phyloP scores from a whole-genome alignment of 139 green algal genomes.

The Closterium sp. region DNA sequence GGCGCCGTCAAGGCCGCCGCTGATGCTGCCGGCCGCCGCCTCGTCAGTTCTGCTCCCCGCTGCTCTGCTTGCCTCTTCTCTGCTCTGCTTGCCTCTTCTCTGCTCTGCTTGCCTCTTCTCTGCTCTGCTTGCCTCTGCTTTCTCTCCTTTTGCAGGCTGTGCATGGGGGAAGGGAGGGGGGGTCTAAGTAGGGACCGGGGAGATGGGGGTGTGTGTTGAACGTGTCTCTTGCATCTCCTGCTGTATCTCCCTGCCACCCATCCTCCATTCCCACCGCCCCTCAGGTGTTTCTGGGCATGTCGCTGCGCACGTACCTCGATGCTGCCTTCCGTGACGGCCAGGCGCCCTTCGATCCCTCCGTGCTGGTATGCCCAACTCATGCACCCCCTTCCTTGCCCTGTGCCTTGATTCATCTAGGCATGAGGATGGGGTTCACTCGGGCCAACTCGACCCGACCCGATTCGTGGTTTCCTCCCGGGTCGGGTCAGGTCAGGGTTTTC shows the following conservation, averaged over 20 bases:
- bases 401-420: background rate
- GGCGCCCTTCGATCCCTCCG: slow-evolving; percentile 72
- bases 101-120: too few relatives aligned
- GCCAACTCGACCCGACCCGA: too few relatives aligned
- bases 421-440: too few relatives aligned
- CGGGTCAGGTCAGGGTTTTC: too few relatives aligned
- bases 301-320: slow-evolving; percentile 90
- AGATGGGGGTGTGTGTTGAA: background rate
- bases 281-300: slow-evolving; percentile 89
- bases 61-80: too few relatives aligned
- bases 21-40: slow-evolving; percentile 76
- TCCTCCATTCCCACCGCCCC: background rate
- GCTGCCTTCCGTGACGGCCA: slow-evolving; percentile 73
- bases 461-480: too few relatives aligned
- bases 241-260: background rate
- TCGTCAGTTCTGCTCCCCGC: slow-evolving; percentile 30
- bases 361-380: slow-evolving; percentile 64
- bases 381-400: background rate
- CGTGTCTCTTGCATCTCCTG: background rate
- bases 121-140: too few relatives aligned
- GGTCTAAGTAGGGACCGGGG: too few relatives aligned
- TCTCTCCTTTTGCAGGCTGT: too few relatives aligned
- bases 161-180: too few relatives aligned
- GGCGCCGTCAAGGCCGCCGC: slow-evolving; percentile 87
- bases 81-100: too few relatives aligned